A percentile compares a stretch with the other conserved stretches of the same genome.
Conservation (phyloP, 1,284 basidiomycete species). For the Rhodofomes roseus region DNA sequence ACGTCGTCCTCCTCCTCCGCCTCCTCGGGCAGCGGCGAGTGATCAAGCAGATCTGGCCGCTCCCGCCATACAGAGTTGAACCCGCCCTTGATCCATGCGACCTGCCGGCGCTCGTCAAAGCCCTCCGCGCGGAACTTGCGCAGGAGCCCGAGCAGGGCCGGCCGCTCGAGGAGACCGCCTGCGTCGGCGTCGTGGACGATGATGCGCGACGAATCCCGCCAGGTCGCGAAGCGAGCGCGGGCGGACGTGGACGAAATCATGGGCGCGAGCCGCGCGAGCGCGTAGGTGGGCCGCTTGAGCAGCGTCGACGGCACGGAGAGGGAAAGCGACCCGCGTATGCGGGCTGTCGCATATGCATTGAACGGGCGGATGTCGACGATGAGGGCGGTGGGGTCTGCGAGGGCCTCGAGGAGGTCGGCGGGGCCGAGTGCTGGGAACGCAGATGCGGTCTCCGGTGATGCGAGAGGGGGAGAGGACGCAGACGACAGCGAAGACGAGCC, state of each 20-base stretch:
- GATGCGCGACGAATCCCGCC: conserved; percentile 56
- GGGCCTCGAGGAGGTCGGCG: conserved; percentile 27
- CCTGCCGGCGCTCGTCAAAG: conserved; percentile 47
- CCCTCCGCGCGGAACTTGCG: conserved; percentile 79
- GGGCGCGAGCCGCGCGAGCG: conserved; percentile 65
- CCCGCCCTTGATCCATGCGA: conserved; percentile 80
- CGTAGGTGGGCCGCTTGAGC: conserved; percentile 84
- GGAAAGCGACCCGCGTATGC: conserved; percentile 74
- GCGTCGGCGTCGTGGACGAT: conserved; percentile 85
- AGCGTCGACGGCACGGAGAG: conserved; percentile 93
- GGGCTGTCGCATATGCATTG: conserved; percentile 63
- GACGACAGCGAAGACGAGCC: conserved; percentile 9
- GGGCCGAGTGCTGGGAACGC: conserved; percentile 33
- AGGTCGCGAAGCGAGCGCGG: conserved; percentile 57
- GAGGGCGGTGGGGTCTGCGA: conserved; percentile 38
- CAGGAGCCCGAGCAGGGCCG: conserved; percentile 76
- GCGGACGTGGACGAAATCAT: conserved; percentile 68
- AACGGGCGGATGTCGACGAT: conserved; percentile 89
- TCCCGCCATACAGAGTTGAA: conserved; percentile 69
- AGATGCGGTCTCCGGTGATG: conserved; percentile 9
- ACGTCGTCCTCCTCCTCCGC: conserved; percentile 51
- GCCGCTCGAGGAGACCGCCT: conserved; percentile 50
- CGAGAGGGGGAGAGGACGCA: neutral
- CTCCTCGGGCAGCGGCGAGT: conserved; percentile 38
- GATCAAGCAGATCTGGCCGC: conserved; percentile 48